A percentile compares a stretch with the other conserved stretches of the same genome.
Evolutionary conservation across 352 stramenopile species (phyloP).

Genomic region (Pythium plurisporium): DNA sequence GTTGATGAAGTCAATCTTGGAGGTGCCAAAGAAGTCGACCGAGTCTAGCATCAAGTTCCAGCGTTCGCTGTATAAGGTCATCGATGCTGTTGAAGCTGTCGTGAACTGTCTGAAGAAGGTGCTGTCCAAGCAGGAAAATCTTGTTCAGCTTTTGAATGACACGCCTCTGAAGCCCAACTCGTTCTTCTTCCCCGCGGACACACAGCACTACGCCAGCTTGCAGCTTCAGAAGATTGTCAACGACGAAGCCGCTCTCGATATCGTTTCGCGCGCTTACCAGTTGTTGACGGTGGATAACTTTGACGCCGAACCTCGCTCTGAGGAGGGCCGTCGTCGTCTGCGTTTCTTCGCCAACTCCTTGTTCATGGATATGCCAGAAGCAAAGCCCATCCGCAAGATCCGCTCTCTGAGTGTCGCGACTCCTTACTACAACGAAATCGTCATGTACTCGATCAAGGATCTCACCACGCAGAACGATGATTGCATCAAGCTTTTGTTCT

Average conservation of each 20-base stretch:
- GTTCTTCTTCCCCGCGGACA: slow-evolving; percentile 85
- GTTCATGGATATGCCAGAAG: slow-evolving; percentile 89
- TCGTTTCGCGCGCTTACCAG: slow-evolving; percentile 82
- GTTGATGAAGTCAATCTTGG: slow-evolving; percentile 82
- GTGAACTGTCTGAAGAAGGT: slow-evolving; percentile 85
- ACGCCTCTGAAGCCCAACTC: slow-evolving; percentile 83
- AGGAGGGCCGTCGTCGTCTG: slow-evolving; percentile 76
- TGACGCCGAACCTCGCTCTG: slow-evolving; percentile 78
- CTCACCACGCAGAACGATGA: slow-evolving; percentile 82
- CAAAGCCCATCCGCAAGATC: slow-evolving; percentile 83
- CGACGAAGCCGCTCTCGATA: slow-evolving; percentile 75
- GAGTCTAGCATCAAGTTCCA: slow-evolving; percentile 88
- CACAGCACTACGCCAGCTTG: slow-evolving; percentile 76
- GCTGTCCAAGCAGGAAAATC: slow-evolving; percentile 76
- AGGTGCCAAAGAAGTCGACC: slow-evolving; percentile 70
- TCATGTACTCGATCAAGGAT: slow-evolving; percentile 88
- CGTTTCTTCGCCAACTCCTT: slow-evolving; percentile 87
- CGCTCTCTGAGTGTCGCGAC: slow-evolving; percentile 78
- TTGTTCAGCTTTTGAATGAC: slow-evolving; percentile 83
- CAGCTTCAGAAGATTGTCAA: slow-evolving; percentile 80
- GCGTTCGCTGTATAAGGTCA: slow-evolving; percentile 76
- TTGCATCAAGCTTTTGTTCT: slow-evolving; percentile 96
- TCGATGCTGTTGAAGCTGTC: slow-evolving; percentile 79
- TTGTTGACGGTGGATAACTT: slow-evolving; percentile 88
- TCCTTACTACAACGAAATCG: slow-evolving; percentile 89